Base-by-base conservation (phyloP, 331 rosid genomes). In the Stylosanthes scabra region DNA sequence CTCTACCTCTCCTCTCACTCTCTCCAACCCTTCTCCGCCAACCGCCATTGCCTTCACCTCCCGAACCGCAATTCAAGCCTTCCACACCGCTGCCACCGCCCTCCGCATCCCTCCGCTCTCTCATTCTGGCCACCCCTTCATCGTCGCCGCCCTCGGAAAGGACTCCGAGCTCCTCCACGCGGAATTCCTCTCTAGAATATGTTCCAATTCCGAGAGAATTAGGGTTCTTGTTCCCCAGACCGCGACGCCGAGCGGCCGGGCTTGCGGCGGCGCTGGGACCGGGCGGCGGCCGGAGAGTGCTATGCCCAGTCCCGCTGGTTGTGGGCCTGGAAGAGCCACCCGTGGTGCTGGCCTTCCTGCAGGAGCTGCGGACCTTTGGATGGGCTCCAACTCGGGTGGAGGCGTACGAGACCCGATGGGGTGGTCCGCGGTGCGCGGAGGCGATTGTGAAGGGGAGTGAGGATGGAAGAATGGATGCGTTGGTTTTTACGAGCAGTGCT, bases 41-140 rank as follows among this genome's bases (percentile, higher is more conserved):
- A 81, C 96, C 74, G 92, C 89, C 85, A 40, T 92, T 14, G 97
- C 93, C 70, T 89, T 92, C 85, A 87, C 92, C 11, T 92, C 97
- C 41, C 83, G 93, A 59, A 72, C 92, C 31, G 84, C 88, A 20
- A 86, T 92, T 70, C 15, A 79, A 10, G 72, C 96, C 11, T 63
- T 86, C 74, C 81, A 74, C 39, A 72, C 79, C 14, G 96, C 96
- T 40, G 42, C 80, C 12, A 2, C 51, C 13, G 66, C n/a, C 14
- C 66, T 88, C 66, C 13, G 41, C 2, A 56, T 59, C 5, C 90
- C 89, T 29, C 87, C 84, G 10, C 83, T 92, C 15, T 70, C 93
- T 15, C 67, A 88, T 28, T 25, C 25, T 37, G 89, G 83, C 71
- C 77, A 79, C 1, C 15, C 12, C 12, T 92, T 92, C 60, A 75